Base-by-base conservation (phyloP, 306 rosid genomes). In the Cicer pinnatifidum region DNA sequence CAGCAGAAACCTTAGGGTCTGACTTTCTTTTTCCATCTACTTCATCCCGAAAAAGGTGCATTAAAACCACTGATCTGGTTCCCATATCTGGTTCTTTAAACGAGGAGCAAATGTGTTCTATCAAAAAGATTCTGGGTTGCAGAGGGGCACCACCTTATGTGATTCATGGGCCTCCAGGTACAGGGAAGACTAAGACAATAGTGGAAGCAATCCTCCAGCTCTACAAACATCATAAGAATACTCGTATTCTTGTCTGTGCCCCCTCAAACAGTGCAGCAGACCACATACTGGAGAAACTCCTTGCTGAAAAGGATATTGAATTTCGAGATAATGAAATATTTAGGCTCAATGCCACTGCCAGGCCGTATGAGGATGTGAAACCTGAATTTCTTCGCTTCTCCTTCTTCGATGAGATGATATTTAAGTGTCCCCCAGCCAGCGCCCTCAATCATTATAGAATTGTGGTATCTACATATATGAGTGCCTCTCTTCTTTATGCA, bases 181-280 rank as follows among this genome's bases (percentile, higher is more conserved):
- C 98, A 0, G 98, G 98, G n/a, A 90, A 92, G 88, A 87, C 98
- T 12, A 80, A 76, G 80, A 90, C 96, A 53, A 23, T 90, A 61
- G 94, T 88, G 56, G 94, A 90, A 85, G 89, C 96, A 64, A 69
- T 92, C 81, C 91, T 90, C 68, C 98, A 88, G 88, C 86, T 88
- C 72, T 87, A 90, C 75, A 83, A 62, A 47, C 77, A 79, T 28
- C 72, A 69, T 17, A 73, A 79, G 69, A 64, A 79, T 71, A 60
- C 85, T 69, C 86, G 96, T 48, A 79, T 92, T 64, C 96, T 92
- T 81, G 86, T 90, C 11, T 92, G 96, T 54, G 96, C 98, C 3
- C 91, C 98, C 81, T 90, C 98, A 72, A 92, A 92, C 81, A 87
- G 89, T 79, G 96, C 96, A 71, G 96, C 98, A 66, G 98, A 92